phyloP scores from a whole-genome alignment of 495 filamentous ascomycete species.

The Xylaria intraflava region DNA sequence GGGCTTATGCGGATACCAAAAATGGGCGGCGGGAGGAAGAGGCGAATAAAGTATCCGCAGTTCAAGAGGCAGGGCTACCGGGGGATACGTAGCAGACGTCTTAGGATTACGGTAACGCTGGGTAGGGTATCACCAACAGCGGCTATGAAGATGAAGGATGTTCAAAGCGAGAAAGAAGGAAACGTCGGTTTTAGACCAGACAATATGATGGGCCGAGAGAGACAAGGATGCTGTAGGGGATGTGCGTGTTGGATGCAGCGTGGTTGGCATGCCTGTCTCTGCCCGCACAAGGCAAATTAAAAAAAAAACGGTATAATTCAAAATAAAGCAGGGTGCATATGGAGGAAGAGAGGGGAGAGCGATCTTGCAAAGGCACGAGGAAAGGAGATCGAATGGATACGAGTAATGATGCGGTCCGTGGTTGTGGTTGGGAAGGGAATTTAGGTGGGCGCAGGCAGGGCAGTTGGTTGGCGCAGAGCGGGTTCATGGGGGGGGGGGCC shows the following conservation, averaged over 20 bases:
- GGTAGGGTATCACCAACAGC: conserved; percentile 6
- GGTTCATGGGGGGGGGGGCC: background rate
- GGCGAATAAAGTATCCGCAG: conserved; percentile 3
- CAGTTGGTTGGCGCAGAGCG: conserved; percentile 4
- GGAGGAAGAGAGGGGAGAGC: conserved; percentile 12
- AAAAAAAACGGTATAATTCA: background rate
- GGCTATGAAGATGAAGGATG: conserved; percentile 10
- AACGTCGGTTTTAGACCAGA: background rate
- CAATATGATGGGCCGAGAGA: conserved; percentile 3
- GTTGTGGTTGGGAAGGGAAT: conserved; percentile 7
- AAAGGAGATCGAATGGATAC: conserved; percentile 21
- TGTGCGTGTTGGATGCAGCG: background rate
- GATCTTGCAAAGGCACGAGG: conserved; percentile 15
- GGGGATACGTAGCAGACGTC: background rate
- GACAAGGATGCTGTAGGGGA: background rate
- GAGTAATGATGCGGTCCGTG: conserved; percentile 10
- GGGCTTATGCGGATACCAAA: background rate
- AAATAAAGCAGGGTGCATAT: background rate
- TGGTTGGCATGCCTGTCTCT: background rate
- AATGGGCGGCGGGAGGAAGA: background rate
- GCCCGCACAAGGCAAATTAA: background rate
- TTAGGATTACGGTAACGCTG: conserved; percentile 1
- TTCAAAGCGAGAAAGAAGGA: conserved; percentile 7
- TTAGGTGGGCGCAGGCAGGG: conserved; percentile 10
- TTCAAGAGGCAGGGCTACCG: background rate